Base-by-base conservation (phyloP, 2,329 filamentous ascomycete genomes). In the Xylaria sp. region DNA sequence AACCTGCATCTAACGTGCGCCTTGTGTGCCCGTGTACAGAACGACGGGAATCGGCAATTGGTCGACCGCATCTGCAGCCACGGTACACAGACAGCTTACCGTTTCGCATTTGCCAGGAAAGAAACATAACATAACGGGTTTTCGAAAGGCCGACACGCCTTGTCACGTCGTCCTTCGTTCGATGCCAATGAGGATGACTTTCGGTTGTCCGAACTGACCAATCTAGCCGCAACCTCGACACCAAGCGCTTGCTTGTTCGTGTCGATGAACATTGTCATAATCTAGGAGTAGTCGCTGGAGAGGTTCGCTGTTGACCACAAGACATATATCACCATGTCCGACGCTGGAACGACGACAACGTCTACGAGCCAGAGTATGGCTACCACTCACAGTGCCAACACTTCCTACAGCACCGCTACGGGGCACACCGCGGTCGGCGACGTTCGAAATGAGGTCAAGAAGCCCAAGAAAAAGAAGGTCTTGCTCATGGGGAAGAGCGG, bases 401-500 rank as follows among this genome's bases (percentile, higher is more conserved):
- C 28, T 31, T 5, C 28, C 28, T 31, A 31, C 28, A 31, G 28
- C 28, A 31, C 28, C 28, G 9, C 28, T 9, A 31, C 28, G 5
- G 28, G 28, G 5, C 28, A 31, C 60, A 68, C 66, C 53, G 62
- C 69, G 63, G 53, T 74, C 7, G 70, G 71, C 55, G 80, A 81
- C 55, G 65, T 80, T 53, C 77, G 79, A 64, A 80, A 72, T 68
- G 84, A 86, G 74, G 79, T 87, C 67, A 87, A 86, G 78, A 89
- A 89, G 70, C 85, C 86, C 72, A 92, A 92, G 83, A 94, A 94
- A 84, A 92, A 92, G 81, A 94, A 94, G 84, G 91, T 94, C 54
- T 82, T 94, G 52, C 82, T 94, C 65, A 94, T 94, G 95, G 95
- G 95, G 71, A 97, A 97, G 82, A 96, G 92, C 66, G 95, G 95